Evolutionary conservation across 495 filamentous ascomycete species (phyloP).

Genomic region (Terfezia boudieri): DNA sequence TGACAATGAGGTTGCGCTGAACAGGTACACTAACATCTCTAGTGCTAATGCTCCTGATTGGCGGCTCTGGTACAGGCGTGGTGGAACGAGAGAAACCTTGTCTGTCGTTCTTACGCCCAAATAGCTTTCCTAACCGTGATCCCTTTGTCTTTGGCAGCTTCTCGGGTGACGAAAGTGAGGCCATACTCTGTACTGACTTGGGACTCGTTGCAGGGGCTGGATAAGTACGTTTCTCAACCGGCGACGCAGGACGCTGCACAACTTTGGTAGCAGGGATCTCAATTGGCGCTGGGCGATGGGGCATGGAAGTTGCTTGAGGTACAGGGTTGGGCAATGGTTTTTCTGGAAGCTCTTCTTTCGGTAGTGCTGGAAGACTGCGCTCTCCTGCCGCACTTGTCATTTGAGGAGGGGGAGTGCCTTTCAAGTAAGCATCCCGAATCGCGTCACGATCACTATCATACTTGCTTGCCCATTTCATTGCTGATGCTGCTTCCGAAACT

Average conservation of each 20-base stretch:
- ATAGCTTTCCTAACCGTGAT: not conserved
- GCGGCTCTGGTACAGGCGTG: not conserved
- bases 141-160: not conserved
- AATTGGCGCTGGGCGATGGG: not conserved
- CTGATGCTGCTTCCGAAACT: conserved; percentile 67
- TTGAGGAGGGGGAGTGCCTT: not conserved
- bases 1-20: not conserved
- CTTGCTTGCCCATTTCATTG: conserved; percentile 85
- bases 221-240: not conserved
- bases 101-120: not conserved
- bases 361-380: conserved; percentile 9
- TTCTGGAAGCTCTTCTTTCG: not conserved
- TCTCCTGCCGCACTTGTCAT: not conserved
- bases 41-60: not conserved
- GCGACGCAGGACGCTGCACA: not conserved
- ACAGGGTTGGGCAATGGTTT: not conserved
- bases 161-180: not conserved
- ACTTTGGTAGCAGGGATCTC: not conserved
- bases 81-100: not conserved
- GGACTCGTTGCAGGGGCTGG: not conserved
- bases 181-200: not conserved
- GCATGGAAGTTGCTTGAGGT: not conserved
- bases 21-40: not conserved
- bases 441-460: conserved; percentile 53
- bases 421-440: conserved; percentile 57